A percentile compares a stretch with the other conserved stretches of the same genome.
Conservation (phyloP, 1,284 basidiomycete species). For the Leccinum subfulvum region DNA sequence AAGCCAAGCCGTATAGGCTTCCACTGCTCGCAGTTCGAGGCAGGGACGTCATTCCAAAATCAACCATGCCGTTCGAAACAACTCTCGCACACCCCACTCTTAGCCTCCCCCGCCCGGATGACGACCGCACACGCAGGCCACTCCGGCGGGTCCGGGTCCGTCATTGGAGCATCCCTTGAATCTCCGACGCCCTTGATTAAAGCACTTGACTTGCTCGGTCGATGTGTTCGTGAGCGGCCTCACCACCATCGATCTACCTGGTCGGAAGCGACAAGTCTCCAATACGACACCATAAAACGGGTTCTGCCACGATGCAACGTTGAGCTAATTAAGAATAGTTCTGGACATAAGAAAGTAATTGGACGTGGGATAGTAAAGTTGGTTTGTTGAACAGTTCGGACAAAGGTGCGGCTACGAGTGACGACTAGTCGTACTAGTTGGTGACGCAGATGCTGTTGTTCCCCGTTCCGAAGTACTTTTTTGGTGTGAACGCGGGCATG, state of each 20-base stretch:
- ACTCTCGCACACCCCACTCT: too few species aligned
- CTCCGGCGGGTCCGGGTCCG: too few species aligned
- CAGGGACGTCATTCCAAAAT: too few species aligned
- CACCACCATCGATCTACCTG: constrained; percentile 41
- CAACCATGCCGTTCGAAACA: background rate
- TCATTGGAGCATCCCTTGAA: background rate
- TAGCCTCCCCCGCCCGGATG: too few species aligned
- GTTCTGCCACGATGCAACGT: constrained; percentile 37
- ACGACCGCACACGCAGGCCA: too few species aligned
- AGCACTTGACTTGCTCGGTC: background rate
- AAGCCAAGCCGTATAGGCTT: too few species aligned
- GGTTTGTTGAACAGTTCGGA: constrained; percentile 41
- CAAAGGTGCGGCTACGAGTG: constrained; percentile 39
- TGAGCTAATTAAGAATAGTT: constrained; percentile 17
- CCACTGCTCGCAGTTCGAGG: too few species aligned
- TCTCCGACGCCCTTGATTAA: too few species aligned
- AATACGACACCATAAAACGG: constrained; percentile 42
- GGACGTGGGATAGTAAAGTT: constrained; percentile 21
- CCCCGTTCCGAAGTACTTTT: constrained; percentile 43
- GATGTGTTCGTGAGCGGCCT: constrained; percentile 11
- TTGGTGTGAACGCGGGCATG: constrained; percentile 42
- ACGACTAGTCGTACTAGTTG: constrained; percentile 36
- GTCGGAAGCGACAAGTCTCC: constrained; percentile 36
- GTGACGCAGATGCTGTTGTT: constrained; percentile 39
- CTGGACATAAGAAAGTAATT: background rate